Evolutionary conservation across 371 early-diverging fungal genomes (phyloP).

Genomic region (Mucor piriformis): DNA sequence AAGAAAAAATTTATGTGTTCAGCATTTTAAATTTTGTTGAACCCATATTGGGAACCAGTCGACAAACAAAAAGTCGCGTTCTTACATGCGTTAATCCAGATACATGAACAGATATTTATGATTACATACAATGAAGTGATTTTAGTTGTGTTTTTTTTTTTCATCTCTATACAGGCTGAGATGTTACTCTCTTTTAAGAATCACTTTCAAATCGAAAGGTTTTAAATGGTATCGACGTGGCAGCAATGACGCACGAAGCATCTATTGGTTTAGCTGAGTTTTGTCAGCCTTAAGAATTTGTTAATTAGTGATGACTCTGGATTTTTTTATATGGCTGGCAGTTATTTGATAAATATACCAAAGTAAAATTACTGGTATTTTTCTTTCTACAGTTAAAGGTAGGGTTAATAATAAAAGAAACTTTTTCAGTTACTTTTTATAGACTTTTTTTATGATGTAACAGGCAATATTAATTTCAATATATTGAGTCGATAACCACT

Average conservation of each 20-base stretch:
- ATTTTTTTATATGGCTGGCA: no score
- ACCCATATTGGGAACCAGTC: background rate
- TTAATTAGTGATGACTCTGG: no score
- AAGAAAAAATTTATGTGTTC: background rate
- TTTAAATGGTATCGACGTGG: constrained; percentile 1
- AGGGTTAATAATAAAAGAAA: no score
- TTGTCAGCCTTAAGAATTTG: no score
- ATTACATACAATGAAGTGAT: background rate
- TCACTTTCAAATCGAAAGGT: background rate
- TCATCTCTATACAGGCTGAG: background rate
- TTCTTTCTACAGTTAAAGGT: no score
- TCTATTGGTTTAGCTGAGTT: background rate
- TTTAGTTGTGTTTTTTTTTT: background rate
- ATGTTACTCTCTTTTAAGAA: background rate
- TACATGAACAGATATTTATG: background rate
- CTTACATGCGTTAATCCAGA: background rate
- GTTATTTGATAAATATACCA: no score
- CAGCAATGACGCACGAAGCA: constrained; percentile 3
- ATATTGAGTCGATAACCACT: no score
- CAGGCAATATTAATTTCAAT: no score
- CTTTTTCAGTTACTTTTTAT: no score
- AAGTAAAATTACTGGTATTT: no score
- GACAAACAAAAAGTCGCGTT: background rate
- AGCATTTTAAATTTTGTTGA: background rate
- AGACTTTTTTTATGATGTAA: no score